These are phyloP conservation scores for Nigrospora oryzae DNA, from an alignment of 2,329 filamentous ascomycete species.

Conservation along the genomic window DNA sequence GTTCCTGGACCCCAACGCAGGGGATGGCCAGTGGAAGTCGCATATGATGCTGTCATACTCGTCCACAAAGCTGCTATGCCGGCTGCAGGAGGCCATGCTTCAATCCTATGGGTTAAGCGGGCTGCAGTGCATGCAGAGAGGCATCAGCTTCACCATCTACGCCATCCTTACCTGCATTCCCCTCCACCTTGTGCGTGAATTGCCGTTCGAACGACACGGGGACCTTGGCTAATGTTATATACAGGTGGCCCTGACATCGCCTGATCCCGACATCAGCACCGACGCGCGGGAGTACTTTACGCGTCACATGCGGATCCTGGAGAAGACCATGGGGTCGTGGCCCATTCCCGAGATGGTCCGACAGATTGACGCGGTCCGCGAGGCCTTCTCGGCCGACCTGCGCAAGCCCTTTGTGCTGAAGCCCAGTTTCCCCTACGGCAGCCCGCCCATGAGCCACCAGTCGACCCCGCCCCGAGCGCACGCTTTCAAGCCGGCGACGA, in stretches of 20 bases:
- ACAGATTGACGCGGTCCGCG: slow-evolving; percentile 80
- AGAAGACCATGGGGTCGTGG: slow-evolving; percentile 75
- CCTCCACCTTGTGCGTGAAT: slow-evolving; percentile 70
- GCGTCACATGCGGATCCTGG: slow-evolving; percentile 87
- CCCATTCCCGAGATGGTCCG: slow-evolving; percentile 84
- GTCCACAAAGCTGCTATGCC: slow-evolving; percentile 77
- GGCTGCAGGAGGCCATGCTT: slow-evolving; percentile 76
- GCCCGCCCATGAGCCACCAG: slow-evolving; percentile 56
- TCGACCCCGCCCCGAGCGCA: slow-evolving; percentile 53
- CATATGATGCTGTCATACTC: slow-evolving; percentile 82
- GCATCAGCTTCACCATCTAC: slow-evolving; percentile 95
- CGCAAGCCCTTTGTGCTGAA: slow-evolving; percentile 84
- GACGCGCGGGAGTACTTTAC: slow-evolving; percentile 87
- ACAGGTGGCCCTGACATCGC: slow-evolving; percentile 86
- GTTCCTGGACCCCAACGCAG: slow-evolving; percentile 62
- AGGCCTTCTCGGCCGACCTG: slow-evolving; percentile 83
- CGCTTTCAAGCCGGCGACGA: slow-evolving; percentile 40
- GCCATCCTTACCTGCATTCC: slow-evolving; percentile 85
- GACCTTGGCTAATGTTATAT: not conserved
- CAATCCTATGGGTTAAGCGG: slow-evolving; percentile 70
- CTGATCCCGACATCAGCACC: slow-evolving; percentile 76
- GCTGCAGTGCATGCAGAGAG: slow-evolving; percentile 84
- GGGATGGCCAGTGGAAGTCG: slow-evolving; percentile 73
- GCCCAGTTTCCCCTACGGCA: slow-evolving; percentile 78
- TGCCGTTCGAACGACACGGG: slow-evolving; percentile 4